Percentiles rank a stretch among this genome's conserved stretches.
These are phyloP conservation scores for Populus ilicifolia DNA, from an alignment of 345 rosid genomes.

Conservation along the genomic window DNA sequence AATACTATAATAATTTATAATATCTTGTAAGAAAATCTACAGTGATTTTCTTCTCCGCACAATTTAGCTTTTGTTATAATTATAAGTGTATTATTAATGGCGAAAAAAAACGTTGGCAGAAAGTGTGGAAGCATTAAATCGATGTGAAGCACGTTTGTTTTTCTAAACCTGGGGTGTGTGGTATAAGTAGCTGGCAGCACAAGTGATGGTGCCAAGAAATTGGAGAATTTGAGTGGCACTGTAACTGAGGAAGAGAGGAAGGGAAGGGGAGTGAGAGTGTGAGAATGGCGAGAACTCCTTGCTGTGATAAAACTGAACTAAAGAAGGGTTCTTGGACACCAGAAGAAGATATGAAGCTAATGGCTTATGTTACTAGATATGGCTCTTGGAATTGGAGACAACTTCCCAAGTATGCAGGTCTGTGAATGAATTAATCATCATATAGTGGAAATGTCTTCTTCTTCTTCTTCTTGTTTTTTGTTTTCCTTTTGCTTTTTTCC, in stretches of 20 bases:
- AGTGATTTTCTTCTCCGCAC: too few species aligned
- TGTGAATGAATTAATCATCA: neutral
- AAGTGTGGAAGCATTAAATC: too few species aligned
- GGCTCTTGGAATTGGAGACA: slow-evolving; percentile 68
- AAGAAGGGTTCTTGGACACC: slow-evolving; percentile 63
- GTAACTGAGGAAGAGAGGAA: neutral
- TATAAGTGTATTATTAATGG: too few species aligned
- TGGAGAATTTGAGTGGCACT: neutral
- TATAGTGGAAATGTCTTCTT: too few species aligned
- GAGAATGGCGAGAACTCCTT: slow-evolving; percentile 53
- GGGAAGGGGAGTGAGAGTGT: neutral
- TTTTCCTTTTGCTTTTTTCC: neutral
- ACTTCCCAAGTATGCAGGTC: slow-evolving; percentile 61
- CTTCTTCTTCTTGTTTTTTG: neutral
- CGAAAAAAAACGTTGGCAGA: neutral
- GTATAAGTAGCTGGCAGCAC: slow-evolving; percentile 17
- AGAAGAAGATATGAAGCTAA: slow-evolving; percentile 53
- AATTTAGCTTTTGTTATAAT: too few species aligned
- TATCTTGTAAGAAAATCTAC: too few species aligned
- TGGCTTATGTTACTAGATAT: slow-evolving; percentile 41
- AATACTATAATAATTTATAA: too few species aligned
- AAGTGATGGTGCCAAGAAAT: neutral
- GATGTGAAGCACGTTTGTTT: slow-evolving; percentile 26
- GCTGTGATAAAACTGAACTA: slow-evolving; percentile 36
- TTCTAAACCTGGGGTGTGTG: neutral